phyloP scores from a whole-genome alignment of 2,329 filamentous ascomycete species.

The Claviceps spartinae region DNA sequence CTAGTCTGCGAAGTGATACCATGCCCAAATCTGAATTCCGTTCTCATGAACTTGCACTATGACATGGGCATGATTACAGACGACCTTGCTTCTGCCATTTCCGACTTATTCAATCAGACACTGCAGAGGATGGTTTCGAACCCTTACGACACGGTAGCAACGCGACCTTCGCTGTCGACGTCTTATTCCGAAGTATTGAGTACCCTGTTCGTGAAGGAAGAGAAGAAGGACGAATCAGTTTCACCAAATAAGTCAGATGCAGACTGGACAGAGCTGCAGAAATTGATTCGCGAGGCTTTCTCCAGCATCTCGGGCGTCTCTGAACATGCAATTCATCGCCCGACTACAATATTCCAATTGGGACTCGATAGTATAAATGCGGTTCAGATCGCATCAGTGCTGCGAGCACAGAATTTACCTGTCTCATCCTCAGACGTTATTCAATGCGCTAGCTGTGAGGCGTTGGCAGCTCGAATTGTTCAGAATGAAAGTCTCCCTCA shows the following conservation, averaged over 20 bases:
- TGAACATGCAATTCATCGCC: slow-evolving; percentile 34
- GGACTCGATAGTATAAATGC: slow-evolving; percentile 87
- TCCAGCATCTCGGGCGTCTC: slow-evolving; percentile 43
- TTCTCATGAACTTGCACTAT: slow-evolving; percentile 51
- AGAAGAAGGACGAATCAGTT: slow-evolving; percentile 7
- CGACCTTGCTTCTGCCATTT: slow-evolving; percentile 15
- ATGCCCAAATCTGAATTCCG: slow-evolving; percentile 30
- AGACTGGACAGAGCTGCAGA: slow-evolving; percentile 39
- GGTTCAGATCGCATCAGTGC: slow-evolving; percentile 56
- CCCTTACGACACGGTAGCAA: slow-evolving; percentile 12
- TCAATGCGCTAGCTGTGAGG: slow-evolving; percentile 38
- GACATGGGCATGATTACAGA: slow-evolving; percentile 29
- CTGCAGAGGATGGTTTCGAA: slow-evolving; percentile 13
- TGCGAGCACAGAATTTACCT: slow-evolving; percentile 45
- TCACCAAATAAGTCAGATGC: slow-evolving; percentile 10
- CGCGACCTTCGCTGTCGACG: neutral
- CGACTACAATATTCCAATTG: slow-evolving; percentile 72
- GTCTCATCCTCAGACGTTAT: slow-evolving; percentile 64
- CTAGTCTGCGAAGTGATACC: slow-evolving; percentile 65
- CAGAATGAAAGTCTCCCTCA: slow-evolving; percentile 5
- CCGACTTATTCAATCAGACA: slow-evolving; percentile 18
- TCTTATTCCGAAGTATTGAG: slow-evolving; percentile 7
- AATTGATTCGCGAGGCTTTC: slow-evolving; percentile 39
- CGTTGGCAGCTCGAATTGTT: slow-evolving; percentile 19
- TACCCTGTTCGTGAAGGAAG: slow-evolving; percentile 11